A percentile compares a stretch with the other conserved stretches of the same genome.
phyloP scores from a whole-genome alignment of 1,284 basidiomycete genomes.

The Pseudozyma sp. region DNA sequence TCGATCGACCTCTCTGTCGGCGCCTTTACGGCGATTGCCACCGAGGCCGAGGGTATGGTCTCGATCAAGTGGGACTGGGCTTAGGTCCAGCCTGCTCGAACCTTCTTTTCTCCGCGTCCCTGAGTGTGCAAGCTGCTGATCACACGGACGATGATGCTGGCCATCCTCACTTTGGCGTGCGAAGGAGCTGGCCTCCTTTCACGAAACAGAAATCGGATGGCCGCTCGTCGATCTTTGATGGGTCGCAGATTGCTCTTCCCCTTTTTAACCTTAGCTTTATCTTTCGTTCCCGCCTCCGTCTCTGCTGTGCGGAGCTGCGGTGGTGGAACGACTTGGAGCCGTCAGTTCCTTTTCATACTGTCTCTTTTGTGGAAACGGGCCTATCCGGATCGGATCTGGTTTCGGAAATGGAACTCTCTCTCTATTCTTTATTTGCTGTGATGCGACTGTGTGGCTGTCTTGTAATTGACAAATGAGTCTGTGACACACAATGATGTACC shows the following conservation, averaged over 20 bases:
- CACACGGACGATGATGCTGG: slow-evolving; percentile 10
- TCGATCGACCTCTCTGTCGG: slow-evolving; percentile 84
- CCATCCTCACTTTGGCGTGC: neutral
- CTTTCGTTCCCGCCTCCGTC: neutral
- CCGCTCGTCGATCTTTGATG: slow-evolving; percentile 15
- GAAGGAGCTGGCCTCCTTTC: slow-evolving; percentile 26
- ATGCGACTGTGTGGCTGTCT: neutral
- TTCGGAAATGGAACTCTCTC: slow-evolving; percentile 11
- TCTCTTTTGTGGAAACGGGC: slow-evolving; percentile 3
- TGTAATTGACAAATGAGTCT: too few relatives aligned
- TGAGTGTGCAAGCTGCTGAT: slow-evolving; percentile 8
- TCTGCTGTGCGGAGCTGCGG: slow-evolving; percentile 23
- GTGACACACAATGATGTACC: too few relatives aligned
- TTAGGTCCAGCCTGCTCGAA: slow-evolving; percentile 1
- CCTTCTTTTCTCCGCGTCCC: neutral
- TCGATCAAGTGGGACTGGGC: slow-evolving; percentile 53
- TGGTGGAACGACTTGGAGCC: neutral
- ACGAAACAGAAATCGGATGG: neutral
- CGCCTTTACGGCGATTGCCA: slow-evolving; percentile 78
- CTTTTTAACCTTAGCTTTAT: neutral
- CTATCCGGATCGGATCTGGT: slow-evolving; percentile 5
- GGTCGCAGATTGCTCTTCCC: slow-evolving; percentile 4
- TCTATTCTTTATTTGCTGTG: neutral
- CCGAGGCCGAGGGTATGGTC: slow-evolving; percentile 74
- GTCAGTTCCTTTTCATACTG: neutral